A percentile compares a stretch with the other conserved stretches of the same genome.
These are phyloP conservation scores for Penicillium corylophilum DNA, from an alignment of 2,329 filamentous ascomycete genomes.

Conservation along the genomic window DNA sequence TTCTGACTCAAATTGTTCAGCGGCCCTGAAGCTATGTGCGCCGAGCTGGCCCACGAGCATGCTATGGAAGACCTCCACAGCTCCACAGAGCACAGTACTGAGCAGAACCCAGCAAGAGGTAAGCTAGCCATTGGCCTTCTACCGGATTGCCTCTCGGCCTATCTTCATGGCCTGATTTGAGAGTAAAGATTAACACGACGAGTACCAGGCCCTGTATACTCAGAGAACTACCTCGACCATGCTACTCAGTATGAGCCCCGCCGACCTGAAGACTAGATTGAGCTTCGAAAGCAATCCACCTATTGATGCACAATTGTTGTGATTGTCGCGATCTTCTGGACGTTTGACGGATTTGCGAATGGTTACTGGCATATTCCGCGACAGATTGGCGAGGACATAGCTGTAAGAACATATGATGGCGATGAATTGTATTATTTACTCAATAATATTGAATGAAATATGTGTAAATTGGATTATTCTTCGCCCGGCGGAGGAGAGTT, in stretches of 20 bases:
- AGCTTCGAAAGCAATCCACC: neutral
- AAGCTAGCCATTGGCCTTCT: neutral
- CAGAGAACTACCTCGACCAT: constrained; percentile 1
- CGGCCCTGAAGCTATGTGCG: constrained; percentile 17
- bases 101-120: constrained; percentile 12
- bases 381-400: neutral
- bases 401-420: neutral
- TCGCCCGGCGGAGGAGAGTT: neutral
- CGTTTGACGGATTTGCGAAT: neutral
- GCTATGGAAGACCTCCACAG: constrained; percentile 19
- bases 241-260: constrained; percentile 7
- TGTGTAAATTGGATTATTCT: neutral
- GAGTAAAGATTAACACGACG: neutral
- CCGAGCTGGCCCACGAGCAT: constrained; percentile 23
- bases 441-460: neutral
- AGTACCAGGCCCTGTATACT: constrained; percentile 3
- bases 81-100: constrained; percentile 17
- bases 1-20: constrained; percentile 6
- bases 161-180: neutral
- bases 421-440: neutral
- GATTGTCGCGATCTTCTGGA: too few relatives aligned
- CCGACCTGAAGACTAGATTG: constrained; percentile 7
- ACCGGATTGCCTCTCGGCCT: neutral
- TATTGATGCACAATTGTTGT: neutral
- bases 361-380: neutral